phyloP scores from a whole-genome alignment of 1,284 basidiomycete species.

The Mycosarcoma maydis region DNA sequence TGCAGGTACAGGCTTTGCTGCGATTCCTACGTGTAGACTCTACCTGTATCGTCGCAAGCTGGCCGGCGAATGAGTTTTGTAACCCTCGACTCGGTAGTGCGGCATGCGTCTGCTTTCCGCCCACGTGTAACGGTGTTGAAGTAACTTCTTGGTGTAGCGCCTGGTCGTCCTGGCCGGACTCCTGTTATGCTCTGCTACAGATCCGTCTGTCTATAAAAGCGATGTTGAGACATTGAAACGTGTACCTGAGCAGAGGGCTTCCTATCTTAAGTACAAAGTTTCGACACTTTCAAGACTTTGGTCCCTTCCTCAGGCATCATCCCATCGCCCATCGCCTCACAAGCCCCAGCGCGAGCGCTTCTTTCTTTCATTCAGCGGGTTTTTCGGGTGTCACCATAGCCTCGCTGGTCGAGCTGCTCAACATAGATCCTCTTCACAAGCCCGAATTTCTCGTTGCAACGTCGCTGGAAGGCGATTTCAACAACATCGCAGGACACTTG shows the following conservation, averaged over 20 bases:
- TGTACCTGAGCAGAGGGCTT: too few species aligned
- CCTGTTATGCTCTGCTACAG: too few species aligned
- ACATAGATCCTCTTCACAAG: not conserved
- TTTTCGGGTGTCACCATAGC: not conserved
- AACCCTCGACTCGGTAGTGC: not conserved
- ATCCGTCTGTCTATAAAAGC: too few species aligned
- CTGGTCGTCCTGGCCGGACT: too few species aligned
- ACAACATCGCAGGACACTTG: not conserved
- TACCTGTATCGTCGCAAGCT: not conserved
- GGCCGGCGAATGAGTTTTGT: not conserved
- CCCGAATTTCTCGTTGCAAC: slow-evolving; percentile 2
- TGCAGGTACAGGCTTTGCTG: slow-evolving; percentile 4
- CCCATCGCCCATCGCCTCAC: not conserved
- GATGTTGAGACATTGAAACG: too few species aligned
- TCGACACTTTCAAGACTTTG: too few species aligned
- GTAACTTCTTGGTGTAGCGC: slow-evolving; percentile 10
- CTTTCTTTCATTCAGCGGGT: not conserved
- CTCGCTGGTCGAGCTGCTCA: slow-evolving; percentile 26
- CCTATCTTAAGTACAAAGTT: too few species aligned
- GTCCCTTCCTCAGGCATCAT: too few species aligned
- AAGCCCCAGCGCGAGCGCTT: not conserved
- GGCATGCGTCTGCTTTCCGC: not conserved
- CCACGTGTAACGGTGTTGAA: slow-evolving; percentile 19
- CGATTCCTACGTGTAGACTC: slow-evolving; percentile 10
- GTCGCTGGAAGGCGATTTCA: slow-evolving; percentile 6